phyloP scores from a whole-genome alignment of 164 flowering plant species.

The Magnolia kwangsiensis region DNA sequence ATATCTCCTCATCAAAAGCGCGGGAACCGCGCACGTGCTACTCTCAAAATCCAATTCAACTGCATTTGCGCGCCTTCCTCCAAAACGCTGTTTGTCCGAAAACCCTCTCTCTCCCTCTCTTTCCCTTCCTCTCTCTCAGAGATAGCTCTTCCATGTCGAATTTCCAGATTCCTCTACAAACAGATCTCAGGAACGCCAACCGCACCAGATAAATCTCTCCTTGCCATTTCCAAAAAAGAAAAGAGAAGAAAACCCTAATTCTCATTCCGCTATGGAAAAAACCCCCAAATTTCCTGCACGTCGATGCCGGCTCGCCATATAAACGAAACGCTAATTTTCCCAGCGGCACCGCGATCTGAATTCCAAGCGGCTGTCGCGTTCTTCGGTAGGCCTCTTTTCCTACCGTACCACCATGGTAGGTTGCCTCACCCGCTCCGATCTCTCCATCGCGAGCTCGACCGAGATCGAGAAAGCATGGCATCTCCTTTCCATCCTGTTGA shows the following conservation, averaged over 20 bases:
- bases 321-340: not conserved
- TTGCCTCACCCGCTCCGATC: conserved; percentile 8
- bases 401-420: conserved; percentile 17
- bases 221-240: not conserved
- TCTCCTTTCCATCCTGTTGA: conserved; percentile 21
- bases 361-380: not conserved
- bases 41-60: conserved; percentile 12
- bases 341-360: not conserved
- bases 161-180: no score
- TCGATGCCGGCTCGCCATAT: no score
- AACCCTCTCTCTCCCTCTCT: not conserved
- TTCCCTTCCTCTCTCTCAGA: conserved; percentile 11
- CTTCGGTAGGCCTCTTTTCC: not conserved
- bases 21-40: conserved; percentile 20
- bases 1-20: not conserved
- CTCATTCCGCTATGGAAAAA: not conserved
- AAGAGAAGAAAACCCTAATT: conserved; percentile 9
- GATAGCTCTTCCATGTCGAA: not conserved
- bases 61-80: conserved; percentile 14
- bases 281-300: not conserved
- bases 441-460: not conserved
- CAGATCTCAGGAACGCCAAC: not conserved
- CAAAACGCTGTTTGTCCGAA: no score
- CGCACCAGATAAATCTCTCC: conserved; percentile 9
- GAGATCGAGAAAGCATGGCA: conserved; percentile 39